phyloP scores from a whole-genome alignment of 2,329 filamentous ascomycete species.

The Phialocephala sp. region DNA sequence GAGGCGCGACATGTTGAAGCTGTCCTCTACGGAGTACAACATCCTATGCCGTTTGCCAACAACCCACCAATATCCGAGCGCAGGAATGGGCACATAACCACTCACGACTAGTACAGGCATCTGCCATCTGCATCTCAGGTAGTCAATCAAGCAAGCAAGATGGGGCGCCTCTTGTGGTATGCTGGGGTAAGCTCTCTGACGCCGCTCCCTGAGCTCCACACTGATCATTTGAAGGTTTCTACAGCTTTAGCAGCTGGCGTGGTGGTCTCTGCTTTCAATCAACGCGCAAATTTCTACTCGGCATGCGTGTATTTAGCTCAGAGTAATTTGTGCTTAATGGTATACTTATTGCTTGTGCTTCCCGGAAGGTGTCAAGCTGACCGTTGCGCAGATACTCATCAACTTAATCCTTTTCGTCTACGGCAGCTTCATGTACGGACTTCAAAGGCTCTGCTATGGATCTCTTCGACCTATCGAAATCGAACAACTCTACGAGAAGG shows the following conservation, averaged over 20 bases:
- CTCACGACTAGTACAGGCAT: constrained; percentile 23
- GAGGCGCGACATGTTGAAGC: not conserved
- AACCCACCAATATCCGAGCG: not conserved
- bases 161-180: constrained; percentile 53
- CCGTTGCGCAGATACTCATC: constrained; percentile 75
- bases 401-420: constrained; percentile 87
- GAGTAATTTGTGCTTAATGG: constrained; percentile 93
- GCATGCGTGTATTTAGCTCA: constrained; percentile 96
- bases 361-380: constrained; percentile 14
- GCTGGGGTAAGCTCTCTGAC: constrained; percentile 51
- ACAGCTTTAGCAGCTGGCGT: constrained; percentile 83
- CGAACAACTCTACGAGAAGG: constrained; percentile 96
- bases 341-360: constrained; percentile 48
- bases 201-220: not conserved
- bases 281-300: constrained; percentile 97
- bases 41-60: not conserved
- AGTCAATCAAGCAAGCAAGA: constrained; percentile 20
- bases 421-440: constrained; percentile 79
- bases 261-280: constrained; percentile 87
- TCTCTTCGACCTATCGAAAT: constrained; percentile 90
- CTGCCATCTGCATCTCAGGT: constrained; percentile 24
- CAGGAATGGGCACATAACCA: constrained; percentile 34
- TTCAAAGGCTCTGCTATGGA: constrained; percentile 91
- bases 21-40: not conserved
- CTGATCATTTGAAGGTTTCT: constrained; percentile 63